A percentile compares a stretch with the other conserved stretches of the same genome.
Conservation (phyloP, 2,329 filamentous ascomycete species). For the Gyromitra esculenta region DNA sequence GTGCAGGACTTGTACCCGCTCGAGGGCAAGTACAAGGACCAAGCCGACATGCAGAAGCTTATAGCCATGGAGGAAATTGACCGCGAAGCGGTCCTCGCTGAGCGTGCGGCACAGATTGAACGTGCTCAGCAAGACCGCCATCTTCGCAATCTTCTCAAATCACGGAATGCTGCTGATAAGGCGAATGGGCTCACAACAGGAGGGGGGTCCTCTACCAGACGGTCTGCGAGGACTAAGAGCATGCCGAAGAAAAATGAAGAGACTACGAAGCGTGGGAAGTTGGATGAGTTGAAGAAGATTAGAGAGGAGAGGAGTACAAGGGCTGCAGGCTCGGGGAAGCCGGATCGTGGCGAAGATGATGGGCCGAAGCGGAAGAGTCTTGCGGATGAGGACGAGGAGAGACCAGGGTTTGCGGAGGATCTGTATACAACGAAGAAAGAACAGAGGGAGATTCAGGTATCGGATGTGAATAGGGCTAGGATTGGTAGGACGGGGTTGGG, state of each 20-base stretch:
- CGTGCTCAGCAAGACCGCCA: slow-evolving; percentile 72
- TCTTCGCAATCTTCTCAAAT: slow-evolving; percentile 54
- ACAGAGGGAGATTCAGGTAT: slow-evolving; percentile 51
- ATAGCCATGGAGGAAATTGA: slow-evolving; percentile 89
- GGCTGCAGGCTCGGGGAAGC: slow-evolving; percentile 53
- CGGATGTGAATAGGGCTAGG: slow-evolving; percentile 76
- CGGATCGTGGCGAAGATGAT: slow-evolving; percentile 54
- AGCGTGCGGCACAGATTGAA: slow-evolving; percentile 84
- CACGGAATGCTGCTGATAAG: slow-evolving; percentile 64
- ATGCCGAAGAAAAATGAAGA: slow-evolving; percentile 55
- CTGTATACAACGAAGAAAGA: slow-evolving; percentile 48
- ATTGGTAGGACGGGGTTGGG: slow-evolving; percentile 87
- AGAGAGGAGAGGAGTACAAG: slow-evolving; percentile 56
- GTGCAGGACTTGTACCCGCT: slow-evolving; percentile 79
- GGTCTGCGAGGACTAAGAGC: slow-evolving; percentile 56
- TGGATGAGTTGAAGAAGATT: slow-evolving; percentile 56
- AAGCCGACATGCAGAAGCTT: slow-evolving; percentile 79
- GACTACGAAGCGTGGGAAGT: slow-evolving; percentile 56
- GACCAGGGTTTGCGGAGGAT: slow-evolving; percentile 45
- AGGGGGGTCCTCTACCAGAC: slow-evolving; percentile 53
- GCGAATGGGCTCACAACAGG: slow-evolving; percentile 58
- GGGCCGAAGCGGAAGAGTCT: slow-evolving; percentile 52
- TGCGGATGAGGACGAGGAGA: slow-evolving; percentile 55
- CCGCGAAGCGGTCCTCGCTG: slow-evolving; percentile 87
- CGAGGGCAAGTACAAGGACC: slow-evolving; percentile 82